Percentiles rank a stretch among this genome's conserved stretches.
phyloP scores from a whole-genome alignment of 2,329 filamentous ascomycete genomes.

The Hypoxylon sp. region DNA sequence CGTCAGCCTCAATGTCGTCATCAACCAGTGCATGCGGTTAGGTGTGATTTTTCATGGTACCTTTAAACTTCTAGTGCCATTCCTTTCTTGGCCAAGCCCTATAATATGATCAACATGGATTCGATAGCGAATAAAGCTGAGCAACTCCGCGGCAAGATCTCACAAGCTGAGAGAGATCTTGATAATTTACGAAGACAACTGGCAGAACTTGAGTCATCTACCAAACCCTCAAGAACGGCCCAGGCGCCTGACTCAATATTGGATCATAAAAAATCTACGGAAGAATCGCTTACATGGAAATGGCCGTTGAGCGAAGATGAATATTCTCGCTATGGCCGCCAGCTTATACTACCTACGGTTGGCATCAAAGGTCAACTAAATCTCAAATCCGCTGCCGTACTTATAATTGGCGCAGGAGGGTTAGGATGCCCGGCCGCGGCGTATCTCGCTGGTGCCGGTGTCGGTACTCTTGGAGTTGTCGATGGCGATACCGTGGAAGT shows the following conservation, averaged over 20 bases:
- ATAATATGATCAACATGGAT: conserved; percentile 16
- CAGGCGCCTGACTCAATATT: neutral
- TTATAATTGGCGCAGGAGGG: conserved; percentile 88
- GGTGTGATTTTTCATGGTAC: neutral
- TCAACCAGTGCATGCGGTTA: neutral
- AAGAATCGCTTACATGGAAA: conserved; percentile 49
- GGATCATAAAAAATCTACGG: conserved; percentile 7
- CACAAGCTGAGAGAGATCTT: conserved; percentile 58
- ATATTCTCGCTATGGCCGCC: conserved; percentile 86
- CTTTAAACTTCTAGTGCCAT: conserved; percentile 1
- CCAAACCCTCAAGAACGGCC: conserved; percentile 9
- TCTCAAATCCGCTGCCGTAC: conserved; percentile 73
- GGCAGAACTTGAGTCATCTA: conserved; percentile 49
- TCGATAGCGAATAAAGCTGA: conserved; percentile 43
- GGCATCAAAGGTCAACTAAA: conserved; percentile 81
- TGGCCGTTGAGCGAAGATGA: conserved; percentile 79
- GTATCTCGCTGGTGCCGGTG: conserved; percentile 90
- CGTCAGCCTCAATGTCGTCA: conserved; percentile 21
- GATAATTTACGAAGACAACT: conserved; percentile 56
- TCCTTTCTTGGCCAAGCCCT: conserved; percentile 1
- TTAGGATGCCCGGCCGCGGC: conserved; percentile 90
- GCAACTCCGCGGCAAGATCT: conserved; percentile 57
- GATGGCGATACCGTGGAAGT: conserved; percentile 89
- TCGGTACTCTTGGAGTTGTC: conserved; percentile 83
- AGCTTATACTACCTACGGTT: conserved; percentile 86